These are phyloP conservation scores for Rhodotorula sp. DNA, from an alignment of 1,284 basidiomycete species.

Conservation along the genomic window DNA sequence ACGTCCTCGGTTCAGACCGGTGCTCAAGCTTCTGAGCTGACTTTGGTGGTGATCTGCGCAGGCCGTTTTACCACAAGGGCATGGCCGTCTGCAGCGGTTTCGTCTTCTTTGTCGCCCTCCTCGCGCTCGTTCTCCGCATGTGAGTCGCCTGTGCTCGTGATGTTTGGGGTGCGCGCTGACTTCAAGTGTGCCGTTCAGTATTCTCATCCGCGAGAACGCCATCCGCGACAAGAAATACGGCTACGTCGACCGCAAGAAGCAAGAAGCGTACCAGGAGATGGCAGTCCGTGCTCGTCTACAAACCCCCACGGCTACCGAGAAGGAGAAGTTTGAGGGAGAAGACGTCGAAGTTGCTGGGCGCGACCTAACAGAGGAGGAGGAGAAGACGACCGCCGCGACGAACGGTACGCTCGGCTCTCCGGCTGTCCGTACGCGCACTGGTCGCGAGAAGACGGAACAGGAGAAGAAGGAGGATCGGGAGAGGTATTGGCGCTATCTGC, in stretches of 20 bases:
- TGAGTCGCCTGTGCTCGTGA: neutral
- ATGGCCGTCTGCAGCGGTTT: constrained; percentile 24
- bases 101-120: constrained; percentile 19
- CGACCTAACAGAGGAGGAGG: neutral
- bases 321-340: neutral
- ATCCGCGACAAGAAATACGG: constrained; percentile 8
- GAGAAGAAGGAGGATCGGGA: constrained; percentile 1
- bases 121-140: neutral
- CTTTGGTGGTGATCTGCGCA: neutral
- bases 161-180: neutral
- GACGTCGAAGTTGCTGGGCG: neutral
- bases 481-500: constrained; percentile 1
- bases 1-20: neutral
- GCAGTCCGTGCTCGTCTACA: neutral
- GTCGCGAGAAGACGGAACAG: neutral
- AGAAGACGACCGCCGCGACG: neutral
- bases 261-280: neutral
- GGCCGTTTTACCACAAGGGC: constrained; percentile 29
- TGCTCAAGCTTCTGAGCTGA: neutral
- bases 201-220: constrained; percentile 8
- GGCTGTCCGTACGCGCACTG: neutral
- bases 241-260: constrained; percentile 9
- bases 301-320: neutral
- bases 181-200: neutral
- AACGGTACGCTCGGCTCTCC: no score